Base-by-base conservation (phyloP, 768 basidiomycete genomes). In the Kondoa malvinella region DNA sequence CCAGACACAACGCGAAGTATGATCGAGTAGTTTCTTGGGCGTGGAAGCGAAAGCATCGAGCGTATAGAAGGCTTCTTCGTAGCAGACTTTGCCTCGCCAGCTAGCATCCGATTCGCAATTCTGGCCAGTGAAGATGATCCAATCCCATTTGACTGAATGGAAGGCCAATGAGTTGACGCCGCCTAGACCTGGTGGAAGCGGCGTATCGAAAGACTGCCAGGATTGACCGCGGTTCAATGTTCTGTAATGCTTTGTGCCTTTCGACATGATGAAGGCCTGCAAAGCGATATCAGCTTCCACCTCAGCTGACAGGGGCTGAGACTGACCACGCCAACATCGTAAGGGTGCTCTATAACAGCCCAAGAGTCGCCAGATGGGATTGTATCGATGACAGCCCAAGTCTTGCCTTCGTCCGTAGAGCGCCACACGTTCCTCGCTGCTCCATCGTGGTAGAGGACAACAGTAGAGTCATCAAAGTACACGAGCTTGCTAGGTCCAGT, bases 381-480 rank as follows among this genome's bases (percentile, higher is more conserved):
- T 34, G 77, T 82, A 0, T 78, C 75, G 57, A 81, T 79, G 67
- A 72, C 76, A 3, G 71, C 71, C 86, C 86, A 87, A 0, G 72
- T 75, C 77, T 86, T 90, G 65, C 95, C 95, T 79, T 99, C 95
- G 74, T 97, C 84, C 17, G 81, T 80, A 2, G 92, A 92, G 17
- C 92, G 82, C 73, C 84, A 84, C 8, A 97, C 80, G 71, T 84
- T 81, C 14, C 87, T 83, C 16, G 82, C 80, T 57, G 82, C 71
- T 1, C 83, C 76, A 77, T 96, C 92, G 74, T 91, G 89, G 73
- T 87, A 91, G 61, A 94, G 79, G n/a, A 85, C 87, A 72, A 92
- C 92, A 32, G 86, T 77, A 4, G 89, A 86, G 78, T 95, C 94
- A 70, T 96, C 88, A 78, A 97, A 95, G 81, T 91, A 96, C 79